These are phyloP conservation scores for Senecio squalidus DNA, from an alignment of 140 eudicot species.

Conservation along the genomic window DNA sequence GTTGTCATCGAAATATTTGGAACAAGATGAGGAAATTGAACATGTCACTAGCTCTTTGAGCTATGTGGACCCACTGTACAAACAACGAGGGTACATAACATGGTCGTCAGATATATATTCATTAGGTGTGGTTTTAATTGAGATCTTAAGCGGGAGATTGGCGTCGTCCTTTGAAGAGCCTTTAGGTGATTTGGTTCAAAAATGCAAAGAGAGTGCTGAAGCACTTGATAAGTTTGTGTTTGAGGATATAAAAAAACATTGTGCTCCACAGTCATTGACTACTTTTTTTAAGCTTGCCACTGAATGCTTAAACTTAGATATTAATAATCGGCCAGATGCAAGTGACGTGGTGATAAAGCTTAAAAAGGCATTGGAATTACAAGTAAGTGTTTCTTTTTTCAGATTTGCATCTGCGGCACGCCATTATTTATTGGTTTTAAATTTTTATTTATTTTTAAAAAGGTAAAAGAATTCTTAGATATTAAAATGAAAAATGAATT, in stretches of 20 bases:
- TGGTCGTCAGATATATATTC: constrained; percentile 7
- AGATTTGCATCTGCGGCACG: too few species aligned
- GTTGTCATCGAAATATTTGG: neutral
- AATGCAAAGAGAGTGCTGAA: neutral
- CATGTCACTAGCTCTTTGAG: neutral
- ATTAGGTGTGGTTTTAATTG: constrained; percentile 5
- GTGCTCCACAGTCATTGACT: neutral
- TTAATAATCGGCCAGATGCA: neutral
- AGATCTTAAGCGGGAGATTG: constrained; percentile 7
- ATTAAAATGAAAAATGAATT: too few species aligned
- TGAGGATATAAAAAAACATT: constrained; percentile 5
- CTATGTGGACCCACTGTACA: constrained; percentile 6
- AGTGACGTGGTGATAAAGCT: neutral
- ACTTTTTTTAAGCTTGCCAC: neutral
- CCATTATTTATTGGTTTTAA: too few species aligned
- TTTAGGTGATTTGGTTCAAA: constrained; percentile 1
- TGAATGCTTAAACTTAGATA: neutral
- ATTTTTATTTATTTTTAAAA: too few species aligned
- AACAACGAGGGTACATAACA: neutral
- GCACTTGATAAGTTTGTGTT: neutral
- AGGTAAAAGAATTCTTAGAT: too few species aligned
- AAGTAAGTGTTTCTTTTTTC: too few species aligned
- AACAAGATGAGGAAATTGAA: neutral
- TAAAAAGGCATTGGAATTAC: neutral
- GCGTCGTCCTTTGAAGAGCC: neutral